A percentile compares a stretch with the other conserved stretches of the same genome.
Evolutionary conservation across 2,329 filamentous ascomycete genomes (phyloP).

Genomic region (Paramyrothecium roridum): DNA sequence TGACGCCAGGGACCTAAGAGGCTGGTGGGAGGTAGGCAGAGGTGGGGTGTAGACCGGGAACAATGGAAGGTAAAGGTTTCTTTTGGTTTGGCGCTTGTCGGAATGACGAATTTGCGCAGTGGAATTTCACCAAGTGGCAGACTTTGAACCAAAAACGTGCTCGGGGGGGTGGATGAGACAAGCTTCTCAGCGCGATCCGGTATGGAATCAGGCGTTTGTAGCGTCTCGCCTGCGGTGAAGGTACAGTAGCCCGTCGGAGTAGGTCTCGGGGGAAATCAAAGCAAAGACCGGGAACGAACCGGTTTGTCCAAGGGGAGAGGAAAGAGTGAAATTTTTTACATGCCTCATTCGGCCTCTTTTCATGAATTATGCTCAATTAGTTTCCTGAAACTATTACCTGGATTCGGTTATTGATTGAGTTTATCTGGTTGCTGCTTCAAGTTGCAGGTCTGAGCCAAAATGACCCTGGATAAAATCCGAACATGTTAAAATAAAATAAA

Average conservation of each 20-base stretch:
- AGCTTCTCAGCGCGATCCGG: neutral
- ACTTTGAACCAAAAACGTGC: constrained; percentile 16
- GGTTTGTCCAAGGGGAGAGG: no score
- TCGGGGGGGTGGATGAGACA: constrained; percentile 19
- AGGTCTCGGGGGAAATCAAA: no score
- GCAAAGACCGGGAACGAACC: no score
- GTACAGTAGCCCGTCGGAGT: no score
- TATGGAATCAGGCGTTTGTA: neutral
- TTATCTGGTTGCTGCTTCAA: neutral
- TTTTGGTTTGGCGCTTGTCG: neutral
- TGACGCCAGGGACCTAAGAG: neutral
- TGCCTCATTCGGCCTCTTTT: no score
- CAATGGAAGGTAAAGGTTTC: neutral
- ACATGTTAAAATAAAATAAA: no score
- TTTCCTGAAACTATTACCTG: neutral
- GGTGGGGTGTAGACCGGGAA: neutral
- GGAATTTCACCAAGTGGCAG: neutral
- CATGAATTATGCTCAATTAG: neutral
- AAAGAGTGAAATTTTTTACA: no score
- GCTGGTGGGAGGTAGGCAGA: neutral
- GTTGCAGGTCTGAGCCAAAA: neutral
- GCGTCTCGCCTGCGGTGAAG: no score
- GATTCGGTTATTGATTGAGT: neutral
- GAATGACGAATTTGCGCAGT: neutral
- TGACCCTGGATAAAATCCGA: neutral